phyloP scores from a whole-genome alignment of 2,329 filamentous ascomycete genomes.

The Ascochyta rabiei region DNA sequence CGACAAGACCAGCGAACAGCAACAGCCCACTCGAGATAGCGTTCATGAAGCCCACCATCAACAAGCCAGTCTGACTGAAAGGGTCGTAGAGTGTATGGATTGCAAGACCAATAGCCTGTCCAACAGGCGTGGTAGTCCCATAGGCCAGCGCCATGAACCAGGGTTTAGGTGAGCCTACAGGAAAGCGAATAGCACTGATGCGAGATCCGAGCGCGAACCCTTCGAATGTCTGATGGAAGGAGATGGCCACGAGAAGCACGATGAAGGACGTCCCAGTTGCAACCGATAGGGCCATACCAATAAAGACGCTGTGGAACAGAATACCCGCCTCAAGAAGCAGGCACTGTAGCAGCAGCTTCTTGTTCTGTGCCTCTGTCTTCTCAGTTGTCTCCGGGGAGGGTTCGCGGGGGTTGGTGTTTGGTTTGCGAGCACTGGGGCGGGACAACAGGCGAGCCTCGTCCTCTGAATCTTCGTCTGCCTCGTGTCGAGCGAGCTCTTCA shows the following conservation, averaged over 20 bases:
- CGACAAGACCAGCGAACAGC: constrained; percentile 57
- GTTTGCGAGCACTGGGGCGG: constrained; percentile 28
- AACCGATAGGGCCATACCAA: constrained; percentile 74
- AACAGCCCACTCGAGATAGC: constrained; percentile 56
- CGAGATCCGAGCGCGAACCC: constrained; percentile 73
- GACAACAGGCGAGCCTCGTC: constrained; percentile 44
- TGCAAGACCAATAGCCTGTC: constrained; percentile 56
- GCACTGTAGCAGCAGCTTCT: constrained; percentile 73
- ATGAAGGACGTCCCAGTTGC: constrained; percentile 69
- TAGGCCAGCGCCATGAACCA: constrained; percentile 72
- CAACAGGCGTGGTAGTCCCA: constrained; percentile 61
- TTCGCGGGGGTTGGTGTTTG: constrained; percentile 15
- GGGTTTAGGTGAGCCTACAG: constrained; percentile 73
- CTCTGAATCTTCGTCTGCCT: constrained; percentile 31
- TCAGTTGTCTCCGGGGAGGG: constrained; percentile 27
- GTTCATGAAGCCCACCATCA: constrained; percentile 59
- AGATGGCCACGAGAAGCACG: constrained; percentile 70
- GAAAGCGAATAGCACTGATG: constrained; percentile 73
- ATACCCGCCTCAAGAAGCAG: constrained; percentile 78
- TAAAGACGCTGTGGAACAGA: constrained; percentile 78
- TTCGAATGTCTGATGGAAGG: constrained; percentile 74
- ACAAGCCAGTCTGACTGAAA: constrained; percentile 53
- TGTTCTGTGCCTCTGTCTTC: constrained; percentile 54
- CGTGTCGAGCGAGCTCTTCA: constrained; percentile 43
- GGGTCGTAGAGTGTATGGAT: constrained; percentile 60